Percentiles rank a stretch among this genome's conserved stretches.
These are phyloP conservation scores for Tolypocladium paradoxum DNA, from an alignment of 2,329 filamentous ascomycete genomes.

Conservation along the genomic window DNA sequence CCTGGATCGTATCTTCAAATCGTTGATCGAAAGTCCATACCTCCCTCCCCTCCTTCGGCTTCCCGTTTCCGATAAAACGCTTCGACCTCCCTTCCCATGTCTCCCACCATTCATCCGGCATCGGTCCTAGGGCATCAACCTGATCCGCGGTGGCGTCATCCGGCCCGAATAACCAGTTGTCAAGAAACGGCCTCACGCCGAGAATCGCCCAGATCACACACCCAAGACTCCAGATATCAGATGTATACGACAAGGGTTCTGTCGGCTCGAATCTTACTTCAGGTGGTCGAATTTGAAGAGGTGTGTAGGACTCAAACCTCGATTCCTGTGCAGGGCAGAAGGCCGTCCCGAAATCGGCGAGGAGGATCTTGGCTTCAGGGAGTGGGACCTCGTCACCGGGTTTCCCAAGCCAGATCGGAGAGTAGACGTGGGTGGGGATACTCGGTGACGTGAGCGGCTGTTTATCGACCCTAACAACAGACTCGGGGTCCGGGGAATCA, in stretches of 20 bases:
- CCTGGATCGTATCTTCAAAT: too few species aligned
- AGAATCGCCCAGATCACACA: slow-evolving; percentile 24
- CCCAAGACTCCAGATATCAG: slow-evolving; percentile 29
- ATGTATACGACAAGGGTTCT: slow-evolving; percentile 19
- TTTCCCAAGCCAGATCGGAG: too few species aligned
- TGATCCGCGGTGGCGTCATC: slow-evolving; percentile 4
- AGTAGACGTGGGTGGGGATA: too few species aligned
- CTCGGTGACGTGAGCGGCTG: too few species aligned
- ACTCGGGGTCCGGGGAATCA: too few species aligned
- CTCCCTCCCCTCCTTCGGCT: too few species aligned
- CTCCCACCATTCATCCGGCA: slow-evolving; percentile 9
- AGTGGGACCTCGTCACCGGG: too few species aligned
- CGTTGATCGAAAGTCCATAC: too few species aligned
- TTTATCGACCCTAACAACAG: too few species aligned
- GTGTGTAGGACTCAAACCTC: slow-evolving; percentile 15
- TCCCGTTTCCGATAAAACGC: too few species aligned
- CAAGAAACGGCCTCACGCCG: slow-evolving; percentile 3
- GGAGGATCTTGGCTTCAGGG: slow-evolving; percentile 6
- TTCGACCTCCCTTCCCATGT: slow-evolving; percentile 6
- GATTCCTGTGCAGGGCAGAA: slow-evolving; percentile 15
- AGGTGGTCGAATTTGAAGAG: slow-evolving; percentile 17
- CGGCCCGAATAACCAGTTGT: background rate
- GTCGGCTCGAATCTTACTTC: slow-evolving; percentile 22
- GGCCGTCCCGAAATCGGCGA: slow-evolving; percentile 23
- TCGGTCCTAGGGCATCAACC: slow-evolving; percentile 7